Conservation (phyloP, 805 yeast genomes). For the Vanderwaltozyma yarrowii region DNA sequence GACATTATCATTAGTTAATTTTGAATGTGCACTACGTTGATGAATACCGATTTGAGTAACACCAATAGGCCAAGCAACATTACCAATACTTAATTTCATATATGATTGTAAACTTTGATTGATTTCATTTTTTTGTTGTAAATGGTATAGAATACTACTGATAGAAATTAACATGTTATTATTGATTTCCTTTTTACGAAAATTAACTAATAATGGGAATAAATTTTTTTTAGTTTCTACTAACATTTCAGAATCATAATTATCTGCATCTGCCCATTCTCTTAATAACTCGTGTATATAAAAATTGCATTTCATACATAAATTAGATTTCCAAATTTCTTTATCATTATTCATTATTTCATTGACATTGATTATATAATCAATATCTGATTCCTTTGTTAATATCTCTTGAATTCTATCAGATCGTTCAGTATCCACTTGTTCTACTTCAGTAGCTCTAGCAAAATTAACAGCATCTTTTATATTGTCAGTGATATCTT, state of each 20-base stretch:
- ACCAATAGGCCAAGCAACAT: slow-evolving; percentile 90
- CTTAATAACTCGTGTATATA: slow-evolving; percentile 27
- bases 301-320: slow-evolving; percentile 38
- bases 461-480: neutral
- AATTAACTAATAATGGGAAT: slow-evolving; percentile 42
- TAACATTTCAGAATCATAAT: slow-evolving; percentile 24
- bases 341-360: slow-evolving; percentile 6
- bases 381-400: slow-evolving; percentile 4
- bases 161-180: slow-evolving; percentile 41
- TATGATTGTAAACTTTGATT: slow-evolving; percentile 44
- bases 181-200: slow-evolving; percentile 36
- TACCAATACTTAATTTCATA: slow-evolving; percentile 70
- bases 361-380: slow-evolving; percentile 3
- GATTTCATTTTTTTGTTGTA: slow-evolving; percentile 38
- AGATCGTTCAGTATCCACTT: slow-evolving; percentile 1
- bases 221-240: slow-evolving; percentile 40
- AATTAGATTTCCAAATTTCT: slow-evolving; percentile 5
- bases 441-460: slow-evolving; percentile 3
- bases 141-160: slow-evolving; percentile 45
- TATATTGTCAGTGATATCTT: neutral
- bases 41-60: slow-evolving; percentile 73
- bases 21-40: slow-evolving; percentile 52
- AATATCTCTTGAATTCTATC: slow-evolving; percentile 5
- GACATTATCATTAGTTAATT: slow-evolving; percentile 28
- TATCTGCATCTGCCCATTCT: slow-evolving; percentile 28